phyloP scores from a whole-genome alignment of 169 alveolate genomes.

The Plasmodium relictum region DNA sequence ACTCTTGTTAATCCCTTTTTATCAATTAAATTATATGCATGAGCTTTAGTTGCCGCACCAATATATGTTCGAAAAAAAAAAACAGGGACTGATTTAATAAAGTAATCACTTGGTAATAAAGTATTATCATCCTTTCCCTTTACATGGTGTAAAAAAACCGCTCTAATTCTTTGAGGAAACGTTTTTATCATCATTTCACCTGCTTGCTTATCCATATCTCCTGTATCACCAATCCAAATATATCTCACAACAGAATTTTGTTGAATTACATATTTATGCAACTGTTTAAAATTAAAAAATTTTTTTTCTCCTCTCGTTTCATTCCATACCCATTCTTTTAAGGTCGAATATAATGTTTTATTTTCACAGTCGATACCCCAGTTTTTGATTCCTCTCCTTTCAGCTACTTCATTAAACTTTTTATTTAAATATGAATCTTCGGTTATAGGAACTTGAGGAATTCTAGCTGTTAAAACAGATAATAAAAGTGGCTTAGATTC shows the following conservation, averaged over 20 bases:
- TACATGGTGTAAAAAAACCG: slow-evolving; percentile 89
- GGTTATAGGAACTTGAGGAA: slow-evolving; percentile 91
- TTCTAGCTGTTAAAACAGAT: slow-evolving; percentile 90
- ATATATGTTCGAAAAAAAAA: slow-evolving; percentile 88
- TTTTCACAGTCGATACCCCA: slow-evolving; percentile 91
- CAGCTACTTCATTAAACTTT: slow-evolving; percentile 87
- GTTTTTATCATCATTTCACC: slow-evolving; percentile 90
- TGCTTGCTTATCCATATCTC: slow-evolving; percentile 89
- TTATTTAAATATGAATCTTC: slow-evolving; percentile 85
- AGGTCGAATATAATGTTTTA: slow-evolving; percentile 87
- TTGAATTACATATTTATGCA: slow-evolving; percentile 82
- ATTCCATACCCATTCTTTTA: slow-evolving; percentile 90
- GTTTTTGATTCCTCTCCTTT: slow-evolving; percentile 84
- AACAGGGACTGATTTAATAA: slow-evolving; percentile 88
- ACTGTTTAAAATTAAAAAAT: slow-evolving; percentile 86
- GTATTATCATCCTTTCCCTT: slow-evolving; percentile 75
- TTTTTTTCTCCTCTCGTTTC: slow-evolving; percentile 89
- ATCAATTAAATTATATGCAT: slow-evolving; percentile 85
- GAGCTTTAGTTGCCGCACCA: slow-evolving; percentile 90
- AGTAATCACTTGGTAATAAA: slow-evolving; percentile 87
- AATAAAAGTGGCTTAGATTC: slow-evolving; percentile 85
- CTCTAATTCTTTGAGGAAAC: slow-evolving; percentile 86
- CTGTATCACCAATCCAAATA: slow-evolving; percentile 92
- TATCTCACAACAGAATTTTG: slow-evolving; percentile 83
- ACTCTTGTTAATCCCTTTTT: slow-evolving; percentile 86